Base-by-base conservation (phyloP, 164 flowering plant species). In the Euptelea pleiosperma region DNA sequence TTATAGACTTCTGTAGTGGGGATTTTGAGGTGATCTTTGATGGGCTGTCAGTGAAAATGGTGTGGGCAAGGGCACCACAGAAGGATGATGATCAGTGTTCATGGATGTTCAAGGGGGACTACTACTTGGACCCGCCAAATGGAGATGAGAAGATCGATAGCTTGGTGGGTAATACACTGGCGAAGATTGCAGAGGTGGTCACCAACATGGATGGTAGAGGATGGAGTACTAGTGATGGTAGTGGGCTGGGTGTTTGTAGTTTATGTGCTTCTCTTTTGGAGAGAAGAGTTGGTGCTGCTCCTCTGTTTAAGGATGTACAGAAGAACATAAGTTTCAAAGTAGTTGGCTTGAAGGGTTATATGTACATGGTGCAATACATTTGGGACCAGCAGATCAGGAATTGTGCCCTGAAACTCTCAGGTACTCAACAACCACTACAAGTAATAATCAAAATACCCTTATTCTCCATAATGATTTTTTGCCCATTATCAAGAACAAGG, bases 171-270 rank as follows among this genome's bases (percentile, higher is more conserved):
- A 35, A 35, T 49, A 40, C 18, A n/a, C 55, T 60, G 22, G 53
- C 28, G 4, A 60, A 60, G 45, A 60, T 60, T 16, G 63, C 63
- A 4, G 55, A 60, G 18, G 55, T 48, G 55, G 63, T 16, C 14
- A 60, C 55, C 15, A 49, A 60, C 19, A 37, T 55, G 15, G 63
- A 60, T 60, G 63, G 55, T 24, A 60, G 46, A 60, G 63, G 63
- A 36, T 60, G 63, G 63, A 60, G 46, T 26, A 47, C n/a, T 22
- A 57, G 29, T 45, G 52, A 34, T 18, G 24, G 42, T 29, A 28
- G 19, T 26, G 35, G 19, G 5, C 16, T 56, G 49, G 29, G 60
- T 41, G 26, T 56, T 30, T 41, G 48, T 56, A 25, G 49, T 41
- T 29, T 46, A 2, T 58, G 53, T 60, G 34, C 33, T 22, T 25